A percentile compares a stretch with the other conserved stretches of the same genome.
Evolutionary conservation across 169 alveolate species (phyloP).

Genomic region (Eimeria nieschulzi): DNA sequence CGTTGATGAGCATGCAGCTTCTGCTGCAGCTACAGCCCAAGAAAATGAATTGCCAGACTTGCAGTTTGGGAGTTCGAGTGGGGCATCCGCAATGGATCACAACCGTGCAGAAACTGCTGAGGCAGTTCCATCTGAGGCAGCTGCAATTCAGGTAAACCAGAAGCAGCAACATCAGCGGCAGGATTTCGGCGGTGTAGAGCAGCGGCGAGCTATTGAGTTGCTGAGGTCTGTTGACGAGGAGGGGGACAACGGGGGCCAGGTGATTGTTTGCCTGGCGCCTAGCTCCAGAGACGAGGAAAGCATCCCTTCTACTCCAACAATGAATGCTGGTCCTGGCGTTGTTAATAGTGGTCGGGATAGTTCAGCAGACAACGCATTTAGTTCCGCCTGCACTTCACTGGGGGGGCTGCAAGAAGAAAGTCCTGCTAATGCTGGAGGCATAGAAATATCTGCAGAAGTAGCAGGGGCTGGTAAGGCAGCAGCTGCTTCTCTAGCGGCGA

Average conservation of each 20-base stretch:
- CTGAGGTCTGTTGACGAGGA: conserved; percentile 57
- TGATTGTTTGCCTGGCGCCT: conserved; percentile 62
- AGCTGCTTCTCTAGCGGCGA: not conserved
- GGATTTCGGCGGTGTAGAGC: conserved; percentile 51
- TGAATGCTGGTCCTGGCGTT: not conserved
- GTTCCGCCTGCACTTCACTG: not conserved
- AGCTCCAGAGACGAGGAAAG: not conserved
- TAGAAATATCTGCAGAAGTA: not conserved
- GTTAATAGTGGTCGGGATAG: not conserved
- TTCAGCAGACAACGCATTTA: not conserved
- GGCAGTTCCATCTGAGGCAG: not conserved
- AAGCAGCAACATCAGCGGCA: conserved; percentile 6
- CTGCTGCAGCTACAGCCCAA: not conserved
- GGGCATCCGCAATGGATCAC: not conserved
- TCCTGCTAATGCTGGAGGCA: not conserved
- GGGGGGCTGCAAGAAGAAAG: not conserved
- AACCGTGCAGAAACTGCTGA: not conserved
- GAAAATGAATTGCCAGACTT: not conserved
- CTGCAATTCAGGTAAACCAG: not conserved
- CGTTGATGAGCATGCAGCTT: not conserved
- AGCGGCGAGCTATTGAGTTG: conserved; percentile 55
- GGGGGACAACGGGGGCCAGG: conserved; percentile 44
- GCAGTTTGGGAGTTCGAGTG: not conserved
- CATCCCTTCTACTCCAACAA: not conserved
- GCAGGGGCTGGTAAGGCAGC: not conserved